Conservation (phyloP, 2,329 filamentous ascomycete genomes). For the Onygenales sp. region DNA sequence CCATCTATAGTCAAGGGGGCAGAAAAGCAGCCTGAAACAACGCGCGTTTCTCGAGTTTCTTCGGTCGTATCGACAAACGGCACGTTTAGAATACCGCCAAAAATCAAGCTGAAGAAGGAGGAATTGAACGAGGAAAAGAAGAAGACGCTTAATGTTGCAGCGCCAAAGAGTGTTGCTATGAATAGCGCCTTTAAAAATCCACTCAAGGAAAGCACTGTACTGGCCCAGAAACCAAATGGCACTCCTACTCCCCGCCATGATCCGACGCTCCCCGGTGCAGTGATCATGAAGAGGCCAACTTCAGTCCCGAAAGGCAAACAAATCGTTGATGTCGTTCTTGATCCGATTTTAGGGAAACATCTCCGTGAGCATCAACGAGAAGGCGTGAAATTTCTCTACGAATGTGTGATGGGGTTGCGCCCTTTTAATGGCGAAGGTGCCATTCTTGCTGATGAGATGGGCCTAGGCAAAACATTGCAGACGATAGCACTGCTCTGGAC, state of each 20-base stretch:
- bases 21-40: constrained; percentile 8
- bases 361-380: constrained; percentile 60
- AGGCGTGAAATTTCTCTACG: constrained; percentile 62
- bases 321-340: constrained; percentile 63
- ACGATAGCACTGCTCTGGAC: constrained; percentile 66
- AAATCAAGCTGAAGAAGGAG: constrained; percentile 4
- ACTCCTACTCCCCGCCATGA: constrained; percentile 56
- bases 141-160: constrained; percentile 29
- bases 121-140: constrained; percentile 22
- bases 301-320: constrained; percentile 51
- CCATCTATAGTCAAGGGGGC: background rate
- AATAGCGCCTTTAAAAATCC: constrained; percentile 53
- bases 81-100: constrained; percentile 14
- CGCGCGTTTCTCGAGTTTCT: background rate
- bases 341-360: constrained; percentile 54
- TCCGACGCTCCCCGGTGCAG: constrained; percentile 47
- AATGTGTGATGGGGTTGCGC: constrained; percentile 66
- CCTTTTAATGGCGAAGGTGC: constrained; percentile 57
- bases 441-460: constrained; percentile 68
- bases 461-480: constrained; percentile 63
- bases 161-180: constrained; percentile 28
- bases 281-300: constrained; percentile 57
- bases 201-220: constrained; percentile 43
- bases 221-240: constrained; percentile 35
- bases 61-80: background rate